phyloP scores from a whole-genome alignment of 352 stramenopile species.

The Phytophthora pseudosyringae region DNA sequence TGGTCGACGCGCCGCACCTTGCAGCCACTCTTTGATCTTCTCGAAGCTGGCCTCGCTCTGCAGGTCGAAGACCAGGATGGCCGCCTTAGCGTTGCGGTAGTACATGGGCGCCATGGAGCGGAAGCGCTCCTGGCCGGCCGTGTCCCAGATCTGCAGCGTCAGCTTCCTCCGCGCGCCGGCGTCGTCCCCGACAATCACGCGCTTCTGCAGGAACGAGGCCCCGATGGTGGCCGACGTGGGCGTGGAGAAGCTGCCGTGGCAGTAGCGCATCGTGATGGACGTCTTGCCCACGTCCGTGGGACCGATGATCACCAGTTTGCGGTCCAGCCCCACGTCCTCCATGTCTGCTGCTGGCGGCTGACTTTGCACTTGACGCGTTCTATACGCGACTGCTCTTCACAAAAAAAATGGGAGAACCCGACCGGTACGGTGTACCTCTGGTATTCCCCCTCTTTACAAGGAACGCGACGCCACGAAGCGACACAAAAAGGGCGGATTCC shows the following conservation, averaged over 20 bases:
- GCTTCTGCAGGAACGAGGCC: slow-evolving; percentile 89
- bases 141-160: slow-evolving; percentile 90
- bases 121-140: slow-evolving; percentile 60
- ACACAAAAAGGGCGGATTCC: too few relatives aligned
- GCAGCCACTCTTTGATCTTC: slow-evolving; percentile 89
- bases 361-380: slow-evolving; percentile 7
- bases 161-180: slow-evolving; percentile 66
- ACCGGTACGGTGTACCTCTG: too few relatives aligned
- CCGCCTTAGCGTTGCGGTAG: slow-evolving; percentile 89
- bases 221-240: slow-evolving; percentile 87
- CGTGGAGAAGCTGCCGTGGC: slow-evolving; percentile 85
- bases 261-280: slow-evolving; percentile 90
- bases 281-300: slow-evolving; percentile 91
- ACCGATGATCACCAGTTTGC: slow-evolving; percentile 91
- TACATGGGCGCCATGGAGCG: slow-evolving; percentile 92
- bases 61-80: slow-evolving; percentile 89
- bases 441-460: too few relatives aligned
- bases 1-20: slow-evolving; percentile 40
- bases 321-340: slow-evolving; percentile 88
- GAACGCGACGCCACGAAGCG: too few relatives aligned
- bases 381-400: slow-evolving; percentile 2
- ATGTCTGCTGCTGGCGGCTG: slow-evolving; percentile 38
- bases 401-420: background rate
- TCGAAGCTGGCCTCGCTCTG: slow-evolving; percentile 80
- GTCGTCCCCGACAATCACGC: slow-evolving; percentile 71